Percentiles rank a stretch among this genome's conserved stretches.
Evolutionary conservation across 2,329 filamentous ascomycete genomes (phyloP).

Genomic region (Colletotrichum tabaci): DNA sequence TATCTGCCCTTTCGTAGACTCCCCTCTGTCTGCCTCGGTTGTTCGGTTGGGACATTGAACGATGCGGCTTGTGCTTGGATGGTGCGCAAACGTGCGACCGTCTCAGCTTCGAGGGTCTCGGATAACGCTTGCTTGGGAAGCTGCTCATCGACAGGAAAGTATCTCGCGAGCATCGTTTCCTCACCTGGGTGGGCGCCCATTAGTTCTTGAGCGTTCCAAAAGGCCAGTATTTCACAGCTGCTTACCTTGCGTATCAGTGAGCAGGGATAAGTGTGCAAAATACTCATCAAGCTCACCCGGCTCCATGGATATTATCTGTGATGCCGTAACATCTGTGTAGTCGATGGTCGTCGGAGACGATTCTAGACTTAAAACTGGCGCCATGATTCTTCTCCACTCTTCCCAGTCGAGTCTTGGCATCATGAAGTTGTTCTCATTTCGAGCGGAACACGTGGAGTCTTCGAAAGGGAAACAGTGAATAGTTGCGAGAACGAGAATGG

Average conservation of each 20-base stretch:
- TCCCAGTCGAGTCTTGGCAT: slow-evolving; percentile 78
- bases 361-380: slow-evolving; percentile 45
- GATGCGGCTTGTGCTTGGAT: slow-evolving; percentile 28
- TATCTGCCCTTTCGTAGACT: slow-evolving; percentile 12
- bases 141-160: slow-evolving; percentile 53
- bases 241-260: slow-evolving; percentile 53
- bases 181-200: slow-evolving; percentile 20
- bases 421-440: slow-evolving; percentile 58
- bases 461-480: slow-evolving; percentile 88
- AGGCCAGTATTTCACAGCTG: slow-evolving; percentile 48
- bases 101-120: slow-evolving; percentile 48
- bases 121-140: slow-evolving; percentile 38
- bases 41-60: slow-evolving; percentile 2
- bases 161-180: slow-evolving; percentile 45
- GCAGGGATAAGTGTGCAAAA: slow-evolving; percentile 61
- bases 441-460: slow-evolving; percentile 62
- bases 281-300: slow-evolving; percentile 76
- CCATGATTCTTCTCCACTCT: slow-evolving; percentile 73
- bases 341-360: slow-evolving; percentile 48
- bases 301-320: slow-evolving; percentile 74
- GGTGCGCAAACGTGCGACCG: slow-evolving; percentile 41
- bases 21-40: neutral
- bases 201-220: slow-evolving; percentile 5
- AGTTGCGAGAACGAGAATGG: slow-evolving; percentile 80
- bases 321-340: slow-evolving; percentile 70